A percentile compares a stretch with the other conserved stretches of the same genome.
Conservation (phyloP, 176 grass and related monocot species). For the Aegilops umbellulata region DNA sequence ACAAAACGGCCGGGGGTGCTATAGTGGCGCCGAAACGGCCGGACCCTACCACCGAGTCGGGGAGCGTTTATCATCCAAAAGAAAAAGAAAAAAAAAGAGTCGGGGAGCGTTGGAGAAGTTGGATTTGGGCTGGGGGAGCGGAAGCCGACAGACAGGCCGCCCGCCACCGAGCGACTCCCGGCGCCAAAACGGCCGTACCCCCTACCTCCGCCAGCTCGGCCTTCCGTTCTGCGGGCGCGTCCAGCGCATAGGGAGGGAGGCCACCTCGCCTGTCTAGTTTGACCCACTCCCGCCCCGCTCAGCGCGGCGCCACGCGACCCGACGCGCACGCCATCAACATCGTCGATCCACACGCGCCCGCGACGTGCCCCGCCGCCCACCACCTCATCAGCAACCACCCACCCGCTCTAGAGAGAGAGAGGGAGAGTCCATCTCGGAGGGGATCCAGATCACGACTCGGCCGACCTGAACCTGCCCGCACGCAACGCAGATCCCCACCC, state of each 20-base stretch:
- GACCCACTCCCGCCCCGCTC: background rate
- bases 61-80: too few relatives aligned
- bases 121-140: background rate
- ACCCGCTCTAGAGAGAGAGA: too few relatives aligned
- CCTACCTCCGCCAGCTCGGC: background rate
- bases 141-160: background rate
- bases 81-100: too few relatives aligned
- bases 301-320: slow-evolving; percentile 10
- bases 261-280: background rate
- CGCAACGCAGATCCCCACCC: background rate
- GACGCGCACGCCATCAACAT: background rate
- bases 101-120: too few relatives aligned
- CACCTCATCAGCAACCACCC: too few relatives aligned
- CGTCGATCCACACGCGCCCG: background rate
- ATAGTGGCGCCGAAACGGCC: background rate
- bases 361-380: background rate
- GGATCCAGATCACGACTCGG: too few relatives aligned
- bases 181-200: background rate
- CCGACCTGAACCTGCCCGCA: background rate
- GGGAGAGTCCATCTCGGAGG: too few relatives aligned
- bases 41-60: background rate
- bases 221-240: too few relatives aligned
- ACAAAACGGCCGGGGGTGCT: too few relatives aligned
- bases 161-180: background rate
- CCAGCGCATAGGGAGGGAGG: too few relatives aligned